Conservation (phyloP, 176 grass and related monocot species). For the Triticum monococcum region DNA sequence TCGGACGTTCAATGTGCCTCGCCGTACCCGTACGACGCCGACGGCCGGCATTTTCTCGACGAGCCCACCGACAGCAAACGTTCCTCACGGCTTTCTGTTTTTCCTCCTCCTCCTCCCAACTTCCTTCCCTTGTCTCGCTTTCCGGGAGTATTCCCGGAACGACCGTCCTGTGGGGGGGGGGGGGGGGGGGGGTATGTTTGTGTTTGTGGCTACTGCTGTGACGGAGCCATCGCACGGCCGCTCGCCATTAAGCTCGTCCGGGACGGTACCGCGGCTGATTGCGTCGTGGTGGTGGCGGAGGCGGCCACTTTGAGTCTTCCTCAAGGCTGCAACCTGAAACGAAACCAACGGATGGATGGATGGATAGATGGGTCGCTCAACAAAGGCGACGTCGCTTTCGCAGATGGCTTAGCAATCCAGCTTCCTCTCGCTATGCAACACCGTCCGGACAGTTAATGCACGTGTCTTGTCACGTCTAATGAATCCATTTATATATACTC, state of each 20-base stretch:
- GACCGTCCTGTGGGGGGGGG: too few relatives aligned
- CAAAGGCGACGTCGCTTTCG: conserved; percentile 42
- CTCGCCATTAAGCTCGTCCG: conserved; percentile 31
- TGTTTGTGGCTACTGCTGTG: conserved; percentile 30
- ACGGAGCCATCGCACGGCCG: conserved; percentile 42
- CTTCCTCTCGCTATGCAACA: conserved; percentile 32
- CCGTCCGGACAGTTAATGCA: conserved; percentile 28
- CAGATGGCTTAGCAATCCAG: conserved; percentile 43
- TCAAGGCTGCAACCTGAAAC: conserved; percentile 13
- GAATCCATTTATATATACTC: background rate
- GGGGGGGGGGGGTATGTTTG: too few relatives aligned
- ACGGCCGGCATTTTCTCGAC: background rate
- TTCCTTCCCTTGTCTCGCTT: background rate
- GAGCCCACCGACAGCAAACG: background rate
- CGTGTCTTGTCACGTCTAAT: conserved; percentile 23
- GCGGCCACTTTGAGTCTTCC: conserved; percentile 40
- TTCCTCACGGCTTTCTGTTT: background rate
- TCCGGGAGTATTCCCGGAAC: background rate
- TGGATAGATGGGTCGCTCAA: background rate
- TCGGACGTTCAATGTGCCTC: background rate
- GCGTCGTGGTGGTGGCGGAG: background rate
- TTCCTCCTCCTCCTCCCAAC: too few relatives aligned
- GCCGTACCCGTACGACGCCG: conserved; percentile 25
- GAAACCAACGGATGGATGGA: background rate
- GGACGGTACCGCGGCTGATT: background rate